Conservation (phyloP, 2,329 filamentous ascomycete genomes). For the Xylariales sp. region DNA sequence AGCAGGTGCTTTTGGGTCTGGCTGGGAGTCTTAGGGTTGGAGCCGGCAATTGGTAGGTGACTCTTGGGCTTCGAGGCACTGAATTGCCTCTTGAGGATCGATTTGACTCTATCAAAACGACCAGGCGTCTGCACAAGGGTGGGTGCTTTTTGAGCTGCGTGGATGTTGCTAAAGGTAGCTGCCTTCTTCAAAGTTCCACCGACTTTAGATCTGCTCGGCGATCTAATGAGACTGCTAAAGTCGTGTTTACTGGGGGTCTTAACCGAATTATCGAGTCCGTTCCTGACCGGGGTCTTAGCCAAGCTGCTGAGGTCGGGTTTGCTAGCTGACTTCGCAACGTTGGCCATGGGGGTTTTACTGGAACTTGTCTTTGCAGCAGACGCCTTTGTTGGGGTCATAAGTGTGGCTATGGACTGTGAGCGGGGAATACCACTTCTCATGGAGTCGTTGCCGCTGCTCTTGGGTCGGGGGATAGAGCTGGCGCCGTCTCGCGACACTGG, state of each 20-base stretch:
- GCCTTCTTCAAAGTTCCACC: constrained; percentile 39
- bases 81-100: constrained; percentile 46
- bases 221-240: constrained; percentile 31
- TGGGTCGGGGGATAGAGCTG: constrained; percentile 45
- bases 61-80: constrained; percentile 36
- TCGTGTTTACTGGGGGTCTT: constrained; percentile 38
- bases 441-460: constrained; percentile 36
- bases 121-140: constrained; percentile 41
- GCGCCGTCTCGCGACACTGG: constrained; percentile 52
- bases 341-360: constrained; percentile 47
- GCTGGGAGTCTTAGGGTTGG: constrained; percentile 42
- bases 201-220: constrained; percentile 32
- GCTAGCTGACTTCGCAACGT: constrained; percentile 50
- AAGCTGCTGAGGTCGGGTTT: constrained; percentile 37
- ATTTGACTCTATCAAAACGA: constrained; percentile 53
- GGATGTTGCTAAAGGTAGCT: constrained; percentile 43
- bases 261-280: constrained; percentile 24
- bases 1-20: constrained; percentile 48
- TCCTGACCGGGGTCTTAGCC: constrained; percentile 44
- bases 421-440: constrained; percentile 28
- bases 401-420: constrained; percentile 46
- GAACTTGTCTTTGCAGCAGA: constrained; percentile 60
- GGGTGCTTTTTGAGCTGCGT: constrained; percentile 22
- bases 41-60: constrained; percentile 43
- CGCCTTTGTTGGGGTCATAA: constrained; percentile 76